Evolutionary conservation across 2,329 filamentous ascomycete genomes (phyloP).

Genomic region (Pseudonectria foliicola): DNA sequence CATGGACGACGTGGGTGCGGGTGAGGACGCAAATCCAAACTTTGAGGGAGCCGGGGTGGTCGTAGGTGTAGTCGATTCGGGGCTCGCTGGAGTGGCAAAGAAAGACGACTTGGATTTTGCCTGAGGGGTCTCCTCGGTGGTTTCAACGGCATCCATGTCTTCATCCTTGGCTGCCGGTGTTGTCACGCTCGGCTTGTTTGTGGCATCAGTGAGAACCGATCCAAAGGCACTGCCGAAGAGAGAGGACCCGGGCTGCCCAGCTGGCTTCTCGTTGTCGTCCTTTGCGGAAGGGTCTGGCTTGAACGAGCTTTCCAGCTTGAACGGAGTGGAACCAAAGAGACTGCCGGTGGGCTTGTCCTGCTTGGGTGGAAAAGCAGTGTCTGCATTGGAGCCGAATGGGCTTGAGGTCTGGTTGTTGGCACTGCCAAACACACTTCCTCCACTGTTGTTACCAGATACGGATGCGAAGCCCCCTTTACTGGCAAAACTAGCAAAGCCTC

Average conservation of each 20-base stretch:
- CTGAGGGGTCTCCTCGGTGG: conserved; percentile 29
- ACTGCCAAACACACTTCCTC: conserved; percentile 31
- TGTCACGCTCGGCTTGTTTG: conserved; percentile 29
- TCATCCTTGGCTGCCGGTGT: conserved; percentile 39
- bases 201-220: conserved; percentile 45
- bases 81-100: conserved; percentile 18
- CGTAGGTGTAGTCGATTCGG: conserved; percentile 41
- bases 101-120: conserved; percentile 28
- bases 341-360: conserved; percentile 23
- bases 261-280: conserved; percentile 48
- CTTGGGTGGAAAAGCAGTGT: conserved; percentile 22
- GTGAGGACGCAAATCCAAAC: conserved; percentile 34
- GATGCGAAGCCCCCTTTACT: conserved; percentile 49
- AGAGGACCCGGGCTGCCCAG: conserved; percentile 33
- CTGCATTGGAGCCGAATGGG: conserved; percentile 20
- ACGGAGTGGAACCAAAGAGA: conserved; percentile 46
- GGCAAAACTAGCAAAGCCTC: conserved; percentile 49
- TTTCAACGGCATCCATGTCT: conserved; percentile 41
- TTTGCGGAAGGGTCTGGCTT: conserved; percentile 55
- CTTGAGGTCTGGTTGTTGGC: conserved; percentile 28
- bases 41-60: conserved; percentile 44
- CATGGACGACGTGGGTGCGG: conserved; percentile 24
- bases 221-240: conserved; percentile 58
- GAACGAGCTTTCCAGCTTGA: conserved; percentile 63
- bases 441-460: conserved; percentile 30